A percentile compares a stretch with the other conserved stretches of the same genome.
These are phyloP conservation scores for Berkeleyomyces rouxiae DNA, from an alignment of 2,329 filamentous ascomycete genomes.

Conservation along the genomic window DNA sequence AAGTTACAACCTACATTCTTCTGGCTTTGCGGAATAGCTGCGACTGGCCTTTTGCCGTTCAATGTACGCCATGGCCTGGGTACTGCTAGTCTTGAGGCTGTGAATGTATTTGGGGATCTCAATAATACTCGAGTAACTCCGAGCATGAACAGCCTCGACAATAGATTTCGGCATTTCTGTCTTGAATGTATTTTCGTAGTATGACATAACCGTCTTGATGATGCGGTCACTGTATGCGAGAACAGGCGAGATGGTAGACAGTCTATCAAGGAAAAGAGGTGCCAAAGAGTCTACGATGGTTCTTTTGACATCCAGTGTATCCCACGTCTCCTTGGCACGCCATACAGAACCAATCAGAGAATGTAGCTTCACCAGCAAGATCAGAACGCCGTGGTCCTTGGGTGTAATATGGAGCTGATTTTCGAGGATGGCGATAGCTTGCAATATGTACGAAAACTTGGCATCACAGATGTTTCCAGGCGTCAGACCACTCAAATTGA, in stretches of 20 bases:
- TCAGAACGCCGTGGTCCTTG: slow-evolving; percentile 29
- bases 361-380: slow-evolving; percentile 36
- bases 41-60: slow-evolving; percentile 24
- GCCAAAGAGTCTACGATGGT: slow-evolving; percentile 40
- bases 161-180: slow-evolving; percentile 30
- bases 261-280: slow-evolving; percentile 37
- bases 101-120: slow-evolving; percentile 30
- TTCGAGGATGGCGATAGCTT: slow-evolving; percentile 34
- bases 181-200: slow-evolving; percentile 29
- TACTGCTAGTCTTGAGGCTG: slow-evolving; percentile 32
- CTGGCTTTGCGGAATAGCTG: not conserved
- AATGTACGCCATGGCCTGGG: slow-evolving; percentile 33
- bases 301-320: slow-evolving; percentile 36
- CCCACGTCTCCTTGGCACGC: slow-evolving; percentile 32
- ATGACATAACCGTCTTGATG: slow-evolving; percentile 19
- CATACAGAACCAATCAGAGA: slow-evolving; percentile 33
- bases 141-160: slow-evolving; percentile 31
- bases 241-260: slow-evolving; percentile 33
- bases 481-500: slow-evolving; percentile 6
- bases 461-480: not conserved
- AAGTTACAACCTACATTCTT: slow-evolving; percentile 4
- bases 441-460: slow-evolving; percentile 24
- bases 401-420: slow-evolving; percentile 29
- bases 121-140: slow-evolving; percentile 34
- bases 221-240: slow-evolving; percentile 20